Evolutionary conservation across 139 green algal genomes (phyloP), one percentile per base, ranked within the genome.

Genomic region (Tetratostichococcus sp.): DNA sequence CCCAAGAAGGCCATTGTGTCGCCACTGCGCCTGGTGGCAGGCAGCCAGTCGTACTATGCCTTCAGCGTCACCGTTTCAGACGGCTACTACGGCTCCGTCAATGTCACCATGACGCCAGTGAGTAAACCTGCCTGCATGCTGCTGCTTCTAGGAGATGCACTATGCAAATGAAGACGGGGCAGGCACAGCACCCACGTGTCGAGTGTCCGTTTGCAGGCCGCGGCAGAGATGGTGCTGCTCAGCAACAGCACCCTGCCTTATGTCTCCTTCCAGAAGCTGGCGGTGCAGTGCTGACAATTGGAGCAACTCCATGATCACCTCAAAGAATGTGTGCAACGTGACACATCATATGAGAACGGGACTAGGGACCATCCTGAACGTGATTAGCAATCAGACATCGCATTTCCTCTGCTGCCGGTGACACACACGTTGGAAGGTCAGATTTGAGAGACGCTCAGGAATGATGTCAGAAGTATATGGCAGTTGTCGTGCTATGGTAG

Each of bases 51-150:
- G 22, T 77, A 70, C 57, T 77, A 59, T 30, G 50, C 31, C 26
- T 77, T 77, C 72, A 71, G 39, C n/a, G 72, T 77, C 22, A 70
- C 32, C 26, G 33, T 77, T 2, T 65, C 72, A 28, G 33, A 65
- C 16, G 42, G 57, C 33, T 77, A 70, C 33, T 77, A 70, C 14
- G 72, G 72, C 22, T 35, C 23, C 14, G 30, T 70, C 4, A 77
- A 39, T 39, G 72, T 77, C 33, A 28, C 58, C 5, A 65, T 77
- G 57, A 62, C 50, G n/a, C 26, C 28, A 58, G 72, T 71, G 26
- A 50, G 39, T 6, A 50, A 21, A 21, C 11, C 8, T 6, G 39
- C 11, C 39, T 50, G 39, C 8, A 50, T 21, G 39, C 8, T 50
- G 39, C 39, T 50, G 39, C 6, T 50, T 11, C 8, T 6, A 50